A percentile compares a stretch with the other conserved stretches of the same genome.
Evolutionary conservation across 331 rosid species (phyloP).

Genomic region (Phaseolus coccineus): DNA sequence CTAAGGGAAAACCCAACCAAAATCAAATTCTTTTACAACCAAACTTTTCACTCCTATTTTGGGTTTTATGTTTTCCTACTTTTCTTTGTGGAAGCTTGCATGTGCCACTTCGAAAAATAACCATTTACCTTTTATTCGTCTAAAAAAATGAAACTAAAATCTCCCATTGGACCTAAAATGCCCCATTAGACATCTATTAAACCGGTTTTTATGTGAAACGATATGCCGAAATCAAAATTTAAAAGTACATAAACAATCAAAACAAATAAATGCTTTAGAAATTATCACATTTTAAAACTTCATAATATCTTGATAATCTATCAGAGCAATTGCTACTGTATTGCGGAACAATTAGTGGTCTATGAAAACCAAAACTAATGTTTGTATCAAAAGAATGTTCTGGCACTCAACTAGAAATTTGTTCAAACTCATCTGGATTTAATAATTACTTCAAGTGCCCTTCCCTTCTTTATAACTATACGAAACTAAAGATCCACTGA

Average conservation of each 20-base stretch:
- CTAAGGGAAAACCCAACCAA: too few relatives aligned
- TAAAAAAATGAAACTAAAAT: background rate
- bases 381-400: slow-evolving; percentile 11
- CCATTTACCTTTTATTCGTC: background rate
- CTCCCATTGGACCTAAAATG: background rate
- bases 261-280: background rate
- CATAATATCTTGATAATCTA: background rate
- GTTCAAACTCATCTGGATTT: slow-evolving; percentile 15
- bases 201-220: background rate
- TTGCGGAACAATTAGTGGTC: slow-evolving; percentile 26
- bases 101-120: background rate
- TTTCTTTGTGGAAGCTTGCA: background rate
- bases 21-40: too few relatives aligned
- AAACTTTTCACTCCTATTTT: too few relatives aligned
- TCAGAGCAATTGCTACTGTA: slow-evolving; percentile 13
- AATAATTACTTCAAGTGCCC: slow-evolving; percentile 16
- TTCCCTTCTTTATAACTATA: slow-evolving; percentile 12
- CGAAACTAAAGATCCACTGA: background rate
- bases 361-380: background rate
- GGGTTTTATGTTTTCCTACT: background rate
- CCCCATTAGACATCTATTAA: background rate
- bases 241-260: background rate
- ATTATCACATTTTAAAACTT: background rate
- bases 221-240: background rate
- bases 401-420: slow-evolving; percentile 1